A percentile compares a stretch with the other conserved stretches of the same genome.
Conservation (phyloP, 106 monocot species). For the Dioscorea alata region DNA sequence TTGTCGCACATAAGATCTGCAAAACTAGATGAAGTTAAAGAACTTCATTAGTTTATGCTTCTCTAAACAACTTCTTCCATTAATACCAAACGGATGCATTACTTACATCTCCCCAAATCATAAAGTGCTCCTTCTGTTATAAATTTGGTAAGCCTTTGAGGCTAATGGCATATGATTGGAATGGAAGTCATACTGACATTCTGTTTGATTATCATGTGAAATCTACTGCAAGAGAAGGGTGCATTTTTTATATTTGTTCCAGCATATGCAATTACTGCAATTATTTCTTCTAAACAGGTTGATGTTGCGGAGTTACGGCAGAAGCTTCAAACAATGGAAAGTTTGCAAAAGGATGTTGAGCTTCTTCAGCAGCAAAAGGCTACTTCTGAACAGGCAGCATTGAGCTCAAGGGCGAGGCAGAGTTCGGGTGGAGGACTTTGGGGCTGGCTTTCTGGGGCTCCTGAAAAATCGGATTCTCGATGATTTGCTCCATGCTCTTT, state of each 20-base stretch:
- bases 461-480: background rate
- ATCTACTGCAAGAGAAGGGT: no score
- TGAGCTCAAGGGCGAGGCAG: constrained; percentile 19
- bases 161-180: no score
- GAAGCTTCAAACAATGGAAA: constrained; percentile 25
- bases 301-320: constrained; percentile 34
- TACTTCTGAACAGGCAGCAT: constrained; percentile 24
- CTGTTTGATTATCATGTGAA: no score
- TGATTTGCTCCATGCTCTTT: background rate
- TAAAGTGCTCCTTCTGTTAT: no score
- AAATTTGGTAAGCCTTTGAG: no score
- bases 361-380: constrained; percentile 26
- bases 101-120: no score
- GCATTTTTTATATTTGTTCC: no score
- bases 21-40: background rate
- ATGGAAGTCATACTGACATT: no score
- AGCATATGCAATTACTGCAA: no score
- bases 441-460: constrained; percentile 25
- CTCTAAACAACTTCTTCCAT: no score
- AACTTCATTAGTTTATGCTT: background rate
- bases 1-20: background rate
- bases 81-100: no score
- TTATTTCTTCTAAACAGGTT: constrained; percentile 15
- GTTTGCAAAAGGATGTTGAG: constrained; percentile 29
- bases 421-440: constrained; percentile 21